phyloP scores from a whole-genome alignment of 73 alveolate species.

The Uronychia binucleata region DNA sequence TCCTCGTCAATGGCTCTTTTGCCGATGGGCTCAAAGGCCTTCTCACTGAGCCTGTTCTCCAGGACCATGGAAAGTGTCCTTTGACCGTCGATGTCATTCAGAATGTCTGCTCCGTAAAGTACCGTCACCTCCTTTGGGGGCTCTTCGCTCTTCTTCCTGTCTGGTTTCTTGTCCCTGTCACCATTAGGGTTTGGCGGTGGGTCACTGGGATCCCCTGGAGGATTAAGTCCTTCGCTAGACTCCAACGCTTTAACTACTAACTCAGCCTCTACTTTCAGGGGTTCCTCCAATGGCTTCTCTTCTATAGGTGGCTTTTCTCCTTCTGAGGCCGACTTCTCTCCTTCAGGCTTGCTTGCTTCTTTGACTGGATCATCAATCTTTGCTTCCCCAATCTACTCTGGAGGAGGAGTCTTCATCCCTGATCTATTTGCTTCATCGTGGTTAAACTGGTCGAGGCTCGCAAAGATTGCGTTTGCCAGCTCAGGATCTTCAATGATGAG shows the following conservation, averaged over 20 bases:
- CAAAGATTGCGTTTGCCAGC: too few relatives aligned
- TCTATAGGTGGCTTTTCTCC: conserved; percentile 9
- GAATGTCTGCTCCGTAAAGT: conserved; percentile 22
- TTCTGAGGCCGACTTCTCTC: conserved; percentile 18
- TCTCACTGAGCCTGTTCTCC: conserved; percentile 16
- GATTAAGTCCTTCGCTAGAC: too few relatives aligned
- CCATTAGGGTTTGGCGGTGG: too few relatives aligned
- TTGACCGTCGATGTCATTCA: conserved; percentile 23
- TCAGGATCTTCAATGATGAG: too few relatives aligned
- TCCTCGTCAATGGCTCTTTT: not conserved
- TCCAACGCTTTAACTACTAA: not conserved
- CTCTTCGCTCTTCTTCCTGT: conserved; percentile 20
- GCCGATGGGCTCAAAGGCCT: not conserved
- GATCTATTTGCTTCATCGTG: too few relatives aligned
- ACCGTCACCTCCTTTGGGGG: conserved; percentile 9
- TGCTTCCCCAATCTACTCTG: conserved; percentile 15
- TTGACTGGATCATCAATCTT: conserved; percentile 24
- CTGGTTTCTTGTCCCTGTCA: not conserved
- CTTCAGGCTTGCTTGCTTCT: conserved; percentile 18
- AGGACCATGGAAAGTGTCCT: conserved; percentile 19
- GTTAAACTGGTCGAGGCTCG: too few relatives aligned
- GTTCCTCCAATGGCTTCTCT: conserved; percentile 20
- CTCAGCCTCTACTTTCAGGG: conserved; percentile 16
- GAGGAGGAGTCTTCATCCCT: too few relatives aligned
- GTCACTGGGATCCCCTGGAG: too few relatives aligned